phyloP scores from a whole-genome alignment of 2,329 filamentous ascomycete species.

The Fusarium udum region DNA sequence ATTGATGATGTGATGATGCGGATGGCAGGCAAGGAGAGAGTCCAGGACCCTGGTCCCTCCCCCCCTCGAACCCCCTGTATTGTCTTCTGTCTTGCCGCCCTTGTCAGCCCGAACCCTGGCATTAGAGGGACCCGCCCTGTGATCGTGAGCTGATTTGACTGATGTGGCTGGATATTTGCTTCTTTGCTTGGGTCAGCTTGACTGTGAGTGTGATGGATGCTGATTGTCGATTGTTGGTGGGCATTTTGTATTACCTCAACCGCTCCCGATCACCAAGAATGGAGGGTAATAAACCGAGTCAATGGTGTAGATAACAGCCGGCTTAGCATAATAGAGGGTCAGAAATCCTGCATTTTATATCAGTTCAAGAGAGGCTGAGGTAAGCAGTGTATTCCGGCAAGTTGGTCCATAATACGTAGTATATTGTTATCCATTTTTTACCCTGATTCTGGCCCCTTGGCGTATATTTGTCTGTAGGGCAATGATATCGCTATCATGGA shows the following conservation, averaged over 20 bases:
- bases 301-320: not conserved
- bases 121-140: slow-evolving; percentile 20
- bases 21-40: slow-evolving; percentile 6
- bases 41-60: slow-evolving; percentile 25
- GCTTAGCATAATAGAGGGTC: not conserved
- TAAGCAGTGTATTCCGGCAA: not conserved
- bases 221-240: slow-evolving; percentile 21
- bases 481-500: too few relatives aligned
- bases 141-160: slow-evolving; percentile 36
- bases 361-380: not conserved
- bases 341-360: not conserved
- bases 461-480: too few relatives aligned
- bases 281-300: not conserved
- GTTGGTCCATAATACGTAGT: not conserved
- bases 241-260: not conserved
- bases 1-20: slow-evolving; percentile 13
- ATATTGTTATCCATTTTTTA: not conserved
- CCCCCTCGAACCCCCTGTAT: slow-evolving; percentile 16
- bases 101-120: slow-evolving; percentile 32
- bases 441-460: too few relatives aligned
- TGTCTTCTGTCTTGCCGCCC: slow-evolving; percentile 26
- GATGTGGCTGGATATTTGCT: slow-evolving; percentile 25
- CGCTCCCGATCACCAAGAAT: slow-evolving; percentile 1
- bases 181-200: slow-evolving; percentile 26
- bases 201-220: slow-evolving; percentile 3